Evolutionary conservation across 345 rosid genomes (phyloP), one percentile per base, ranked within the genome.

Genomic region (Heritiera littoralis): DNA sequence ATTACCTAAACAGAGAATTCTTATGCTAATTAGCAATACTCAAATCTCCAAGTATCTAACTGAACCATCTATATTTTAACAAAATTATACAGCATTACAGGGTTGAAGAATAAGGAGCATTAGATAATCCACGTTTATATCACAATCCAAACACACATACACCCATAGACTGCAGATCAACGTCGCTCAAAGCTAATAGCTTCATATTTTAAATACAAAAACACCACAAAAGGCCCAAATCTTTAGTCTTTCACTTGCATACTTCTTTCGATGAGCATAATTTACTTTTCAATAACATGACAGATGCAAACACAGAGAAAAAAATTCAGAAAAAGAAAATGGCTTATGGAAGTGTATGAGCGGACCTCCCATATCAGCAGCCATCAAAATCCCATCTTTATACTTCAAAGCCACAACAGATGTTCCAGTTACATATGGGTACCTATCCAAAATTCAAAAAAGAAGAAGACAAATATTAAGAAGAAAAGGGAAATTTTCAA

Each of bases 351-450:
- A 30, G 43, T 49, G 28, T 51, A 49, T 0, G 32, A 43, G 65
- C 80, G 20, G 41, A 93, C 98, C 98, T 86, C 97, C 98, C 97
- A 90, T 96, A 76, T 94, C 98, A 87, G 98, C 90, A 60, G 98
- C 95, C 99, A 96, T 94, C 80, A 96, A 80, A 75, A 96, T 91
- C 23, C 99, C 99, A 85, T 96, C 98, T 80, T 90, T 92, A 82
- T 91, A 96, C 88, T 96, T 96, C 80, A 96, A 64, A 82, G 99
- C 99, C 41, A 94, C 92, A 52, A 92, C 92, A 6, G 99, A 94
- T 2, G 99, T 91, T 63, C 99, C 99, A 54, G 99, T 96, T 66
- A 96, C 99, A 73, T 90, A 96, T 6, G 99, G 99, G 67, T 90
- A 88, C 88, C 99, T 91, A 66, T 6, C 66, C 28, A 75, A 77